Percentiles rank a stretch among this genome's conserved stretches.
Evolutionary conservation across 495 filamentous ascomycete genomes (phyloP).

Genomic region (Xylaria curta): DNA sequence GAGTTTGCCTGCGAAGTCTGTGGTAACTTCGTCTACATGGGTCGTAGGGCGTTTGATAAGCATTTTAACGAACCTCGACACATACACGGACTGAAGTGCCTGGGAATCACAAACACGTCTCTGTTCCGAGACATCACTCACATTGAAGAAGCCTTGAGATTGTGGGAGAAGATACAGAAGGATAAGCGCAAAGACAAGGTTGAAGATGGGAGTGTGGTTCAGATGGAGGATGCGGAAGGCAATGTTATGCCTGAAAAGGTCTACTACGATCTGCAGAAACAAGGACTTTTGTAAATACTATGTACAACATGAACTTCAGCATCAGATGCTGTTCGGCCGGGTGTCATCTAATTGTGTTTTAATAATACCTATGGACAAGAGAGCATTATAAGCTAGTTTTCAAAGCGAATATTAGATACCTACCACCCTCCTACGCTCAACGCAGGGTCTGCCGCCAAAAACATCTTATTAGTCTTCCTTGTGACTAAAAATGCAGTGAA

Average conservation of each 20-base stretch:
- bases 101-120: slow-evolving; percentile 91
- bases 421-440: too few species aligned
- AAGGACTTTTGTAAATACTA: slow-evolving; percentile 65
- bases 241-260: slow-evolving; percentile 99
- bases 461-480: too few species aligned
- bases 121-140: slow-evolving; percentile 93
- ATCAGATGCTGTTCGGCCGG: too few species aligned
- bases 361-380: not conserved
- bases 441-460: too few species aligned
- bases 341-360: not conserved
- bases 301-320: not conserved
- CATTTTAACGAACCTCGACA: slow-evolving; percentile 95
- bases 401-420: not conserved
- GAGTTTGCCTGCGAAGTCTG: slow-evolving; percentile 97
- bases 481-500: too few species aligned
- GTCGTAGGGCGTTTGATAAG: slow-evolving; percentile 93
- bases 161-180: slow-evolving; percentile 92
- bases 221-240: slow-evolving; percentile 97
- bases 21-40: slow-evolving; percentile 97
- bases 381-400: not conserved
- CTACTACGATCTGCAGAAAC: slow-evolving; percentile 82
- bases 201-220: slow-evolving; percentile 80
- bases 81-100: slow-evolving; percentile 88
- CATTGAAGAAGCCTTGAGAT: slow-evolving; percentile 82
- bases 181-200: slow-evolving; percentile 82